These are phyloP conservation scores for Chenopodium suecicum DNA, from an alignment of 148 eudicot genomes.

Conservation along the genomic window DNA sequence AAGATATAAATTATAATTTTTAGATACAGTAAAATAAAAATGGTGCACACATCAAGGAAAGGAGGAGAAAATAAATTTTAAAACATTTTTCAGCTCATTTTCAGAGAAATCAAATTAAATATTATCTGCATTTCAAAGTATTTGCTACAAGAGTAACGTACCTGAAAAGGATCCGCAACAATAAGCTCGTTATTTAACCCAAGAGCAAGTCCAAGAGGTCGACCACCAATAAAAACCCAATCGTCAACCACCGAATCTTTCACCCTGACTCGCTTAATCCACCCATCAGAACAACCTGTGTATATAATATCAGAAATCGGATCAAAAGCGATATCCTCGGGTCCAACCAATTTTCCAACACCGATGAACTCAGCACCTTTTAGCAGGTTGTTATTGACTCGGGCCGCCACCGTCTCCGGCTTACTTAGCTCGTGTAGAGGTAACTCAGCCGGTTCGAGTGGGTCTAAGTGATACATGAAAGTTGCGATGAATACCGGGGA, in stretches of 20 bases:
- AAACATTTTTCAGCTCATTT: too few species aligned
- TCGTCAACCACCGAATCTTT: slow-evolving; percentile 48
- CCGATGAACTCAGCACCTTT: slow-evolving; percentile 44
- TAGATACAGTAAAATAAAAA: too few species aligned
- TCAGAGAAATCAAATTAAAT: too few species aligned
- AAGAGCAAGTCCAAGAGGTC: slow-evolving; percentile 67
- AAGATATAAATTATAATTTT: too few species aligned
- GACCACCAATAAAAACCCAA: slow-evolving; percentile 71
- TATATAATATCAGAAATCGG: slow-evolving; percentile 38
- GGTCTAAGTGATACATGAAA: slow-evolving; percentile 43
- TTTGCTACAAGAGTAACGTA: background rate
- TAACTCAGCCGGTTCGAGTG: slow-evolving; percentile 49
- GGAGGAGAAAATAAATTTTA: too few species aligned
- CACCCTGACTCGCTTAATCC: slow-evolving; percentile 56
- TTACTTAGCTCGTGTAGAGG: slow-evolving; percentile 43
- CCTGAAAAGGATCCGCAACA: slow-evolving; percentile 65
- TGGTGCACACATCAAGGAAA: too few species aligned
- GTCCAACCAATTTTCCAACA: slow-evolving; percentile 40
- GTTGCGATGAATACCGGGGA: slow-evolving; percentile 30
- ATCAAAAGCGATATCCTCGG: slow-evolving; percentile 66
- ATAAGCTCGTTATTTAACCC: slow-evolving; percentile 51
- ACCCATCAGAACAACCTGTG: slow-evolving; percentile 65
- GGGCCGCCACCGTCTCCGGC: slow-evolving; percentile 17
- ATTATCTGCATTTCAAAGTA: too few species aligned
- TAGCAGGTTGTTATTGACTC: slow-evolving; percentile 36